Base-by-base conservation (phyloP, 1,139 yeast species). In the Lodderomyces pseudojiufengensis region DNA sequence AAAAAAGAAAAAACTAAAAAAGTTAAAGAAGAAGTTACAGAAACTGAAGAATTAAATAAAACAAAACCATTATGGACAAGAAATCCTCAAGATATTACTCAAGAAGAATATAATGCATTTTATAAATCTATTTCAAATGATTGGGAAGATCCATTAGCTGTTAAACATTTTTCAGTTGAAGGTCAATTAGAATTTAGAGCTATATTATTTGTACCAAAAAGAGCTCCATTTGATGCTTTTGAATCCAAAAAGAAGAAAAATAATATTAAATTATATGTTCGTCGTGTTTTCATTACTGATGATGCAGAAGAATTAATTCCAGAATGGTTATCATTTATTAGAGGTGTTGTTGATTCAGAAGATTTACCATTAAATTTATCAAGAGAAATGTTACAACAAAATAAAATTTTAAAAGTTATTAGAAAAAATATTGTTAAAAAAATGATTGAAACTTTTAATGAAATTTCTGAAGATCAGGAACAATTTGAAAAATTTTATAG, bases 171-270 rank as follows among this genome's bases (percentile, higher is more conserved):
- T 77, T 87, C 97, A 39, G 99, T 94, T 63, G 99, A 94, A 76
- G 99, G 99, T 80, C 98, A 94, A 77, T 82, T 94, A 60, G 99
- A 94, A 76, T 94, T 94, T 81, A 88, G 85, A 76, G 97, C 98
- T 48, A 92, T 94, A 61, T 78, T 94, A 59, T 94, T 87, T 64
- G 80, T 94, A 70, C 99, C 99, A 70, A 88, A 86, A 79, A 88
- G 98, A 76, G 97, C 99, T 57, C 98, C 99, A 69, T 87, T 92
- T 62, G 98, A 94, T 65, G 78, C 95, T 64, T 94, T 94, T 61
- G 98, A 94, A 78, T 66, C 78, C 40, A 94, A 92, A 83, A 92
- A 90, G 95, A 94, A 92, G 95, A 92, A 90, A 84, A 83, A 78
- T 76, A 92, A 90, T 83, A 94, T 94, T 78, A 94, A 92, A 79